phyloP scores from a whole-genome alignment of 768 basidiomycete species.

The Calocera viscosa region DNA sequence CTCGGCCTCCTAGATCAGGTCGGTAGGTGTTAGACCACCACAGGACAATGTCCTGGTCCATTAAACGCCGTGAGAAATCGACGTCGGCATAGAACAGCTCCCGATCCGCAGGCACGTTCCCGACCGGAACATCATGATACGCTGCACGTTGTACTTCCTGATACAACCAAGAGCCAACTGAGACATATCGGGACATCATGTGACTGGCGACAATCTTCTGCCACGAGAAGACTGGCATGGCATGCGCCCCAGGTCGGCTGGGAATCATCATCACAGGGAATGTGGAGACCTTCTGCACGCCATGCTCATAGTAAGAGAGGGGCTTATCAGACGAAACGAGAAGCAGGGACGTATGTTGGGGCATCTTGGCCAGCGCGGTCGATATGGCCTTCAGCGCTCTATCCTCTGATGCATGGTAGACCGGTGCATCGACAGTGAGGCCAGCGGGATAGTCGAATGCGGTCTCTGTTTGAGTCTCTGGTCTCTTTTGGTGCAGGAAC shows the following conservation, averaged over 20 bases:
- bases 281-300: conserved; percentile 55
- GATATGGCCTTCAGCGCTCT: conserved; percentile 79
- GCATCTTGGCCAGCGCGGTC: conserved; percentile 66
- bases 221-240: conserved; percentile 79
- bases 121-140: conserved; percentile 86
- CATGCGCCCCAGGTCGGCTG: conserved; percentile 46
- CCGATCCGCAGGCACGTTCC: conserved; percentile 84
- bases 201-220: conserved; percentile 67
- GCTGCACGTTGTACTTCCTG: conserved; percentile 65
- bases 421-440: conserved; percentile 32
- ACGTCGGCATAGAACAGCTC: conserved; percentile 81
- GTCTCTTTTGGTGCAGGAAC: conserved; percentile 37
- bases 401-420: conserved; percentile 66
- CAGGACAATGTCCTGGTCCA: conserved; percentile 77
- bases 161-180: conserved; percentile 66
- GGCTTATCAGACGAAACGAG: conserved; percentile 81
- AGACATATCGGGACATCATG: conserved; percentile 74
- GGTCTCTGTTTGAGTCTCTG: conserved; percentile 29
- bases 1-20: conserved; percentile 87
- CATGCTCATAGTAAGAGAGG: conserved; percentile 64
- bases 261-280: conserved; percentile 85
- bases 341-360: conserved; percentile 59
- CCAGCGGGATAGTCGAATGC: conserved; percentile 48
- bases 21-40: conserved; percentile 92
- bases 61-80: conserved; percentile 74